phyloP scores from a whole-genome alignment of 108 stramenopile genomes.

The Seminavis robusta region DNA sequence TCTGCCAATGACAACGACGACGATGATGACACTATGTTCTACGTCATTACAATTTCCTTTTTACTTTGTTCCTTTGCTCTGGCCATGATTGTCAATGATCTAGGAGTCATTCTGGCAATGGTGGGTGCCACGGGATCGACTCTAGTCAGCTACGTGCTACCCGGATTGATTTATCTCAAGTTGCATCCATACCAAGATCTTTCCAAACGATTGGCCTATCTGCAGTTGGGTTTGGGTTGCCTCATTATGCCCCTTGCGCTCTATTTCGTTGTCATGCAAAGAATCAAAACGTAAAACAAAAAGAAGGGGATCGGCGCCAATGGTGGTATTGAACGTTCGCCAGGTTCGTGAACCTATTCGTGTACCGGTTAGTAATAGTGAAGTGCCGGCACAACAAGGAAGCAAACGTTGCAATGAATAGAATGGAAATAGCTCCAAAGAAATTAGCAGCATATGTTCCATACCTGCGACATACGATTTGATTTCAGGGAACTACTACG shows the following conservation, averaged over 20 bases:
- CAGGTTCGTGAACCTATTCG: too few relatives aligned
- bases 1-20: background rate
- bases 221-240: constrained; percentile 34
- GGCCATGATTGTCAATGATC: constrained; percentile 46
- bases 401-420: too few relatives aligned
- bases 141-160: constrained; percentile 61
- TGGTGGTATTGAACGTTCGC: too few relatives aligned
- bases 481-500: too few relatives aligned
- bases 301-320: too few relatives aligned
- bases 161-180: constrained; percentile 58
- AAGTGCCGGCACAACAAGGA: too few relatives aligned
- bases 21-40: constrained; percentile 20
- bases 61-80: constrained; percentile 35
- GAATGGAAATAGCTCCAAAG: too few relatives aligned
- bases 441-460: too few relatives aligned
- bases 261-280: constrained; percentile 10
- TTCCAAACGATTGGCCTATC: constrained; percentile 23
- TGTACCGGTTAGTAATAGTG: too few relatives aligned
- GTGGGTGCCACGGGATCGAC: constrained; percentile 77
- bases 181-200: constrained; percentile 13
- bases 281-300: too few relatives aligned
- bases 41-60: constrained; percentile 42
- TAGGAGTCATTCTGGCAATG: constrained; percentile 49
- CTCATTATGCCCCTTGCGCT: constrained; percentile 45
- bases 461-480: too few relatives aligned